phyloP scores from a whole-genome alignment of 2,329 filamentous ascomycete genomes.

The Curvularia sp. region DNA sequence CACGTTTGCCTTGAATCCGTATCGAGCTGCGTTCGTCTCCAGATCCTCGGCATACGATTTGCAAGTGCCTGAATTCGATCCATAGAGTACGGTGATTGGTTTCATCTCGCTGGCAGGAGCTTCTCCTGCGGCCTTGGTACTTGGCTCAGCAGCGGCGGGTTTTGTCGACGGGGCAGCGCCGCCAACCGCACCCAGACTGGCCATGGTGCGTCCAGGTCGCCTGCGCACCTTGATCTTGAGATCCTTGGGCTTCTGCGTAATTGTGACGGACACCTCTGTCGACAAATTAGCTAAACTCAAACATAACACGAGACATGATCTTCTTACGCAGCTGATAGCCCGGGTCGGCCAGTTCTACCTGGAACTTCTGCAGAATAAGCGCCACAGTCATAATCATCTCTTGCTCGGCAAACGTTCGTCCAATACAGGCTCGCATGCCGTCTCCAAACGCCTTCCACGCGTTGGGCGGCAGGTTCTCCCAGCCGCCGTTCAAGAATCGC shows the following conservation, averaged over 20 bases:
- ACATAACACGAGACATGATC: not conserved
- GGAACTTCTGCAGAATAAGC: slow-evolving; percentile 71
- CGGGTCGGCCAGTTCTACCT: slow-evolving; percentile 68
- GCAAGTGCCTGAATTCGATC: slow-evolving; percentile 77
- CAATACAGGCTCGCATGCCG: slow-evolving; percentile 73
- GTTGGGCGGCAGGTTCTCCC: slow-evolving; percentile 16
- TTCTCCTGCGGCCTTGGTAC: not conserved
- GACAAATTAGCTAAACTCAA: not conserved
- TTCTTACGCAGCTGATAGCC: slow-evolving; percentile 58
- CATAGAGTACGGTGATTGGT: slow-evolving; percentile 72
- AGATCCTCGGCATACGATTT: slow-evolving; percentile 71
- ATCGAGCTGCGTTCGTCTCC: slow-evolving; percentile 63
- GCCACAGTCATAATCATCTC: slow-evolving; percentile 54
- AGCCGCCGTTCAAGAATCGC: slow-evolving; percentile 13
- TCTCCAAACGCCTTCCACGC: slow-evolving; percentile 69
- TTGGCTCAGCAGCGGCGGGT: not conserved
- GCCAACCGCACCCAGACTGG: slow-evolving; percentile 4
- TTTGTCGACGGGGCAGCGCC: not conserved
- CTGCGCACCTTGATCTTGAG: slow-evolving; percentile 15
- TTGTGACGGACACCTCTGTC: slow-evolving; percentile 10
- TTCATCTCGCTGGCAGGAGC: slow-evolving; percentile 34
- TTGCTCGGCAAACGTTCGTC: slow-evolving; percentile 76
- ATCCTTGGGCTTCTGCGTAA: slow-evolving; percentile 15
- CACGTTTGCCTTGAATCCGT: slow-evolving; percentile 57
- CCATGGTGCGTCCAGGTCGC: slow-evolving; percentile 15